These are phyloP conservation scores for Isoetes taiwanensis DNA, from an alignment of 75 land plant genomes.

Conservation along the genomic window DNA sequence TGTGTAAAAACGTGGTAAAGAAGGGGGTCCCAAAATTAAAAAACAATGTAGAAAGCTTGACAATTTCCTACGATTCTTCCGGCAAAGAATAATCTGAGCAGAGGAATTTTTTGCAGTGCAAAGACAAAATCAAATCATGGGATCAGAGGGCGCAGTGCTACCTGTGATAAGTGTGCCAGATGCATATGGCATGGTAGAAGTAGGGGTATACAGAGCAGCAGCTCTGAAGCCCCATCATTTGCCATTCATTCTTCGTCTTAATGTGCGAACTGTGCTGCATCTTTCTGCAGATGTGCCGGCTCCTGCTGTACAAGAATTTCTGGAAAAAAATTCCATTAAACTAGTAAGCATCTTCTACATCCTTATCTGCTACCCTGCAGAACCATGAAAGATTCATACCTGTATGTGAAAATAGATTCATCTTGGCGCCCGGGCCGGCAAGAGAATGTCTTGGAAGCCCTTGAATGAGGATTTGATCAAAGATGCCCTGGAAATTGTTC, in stretches of 20 bases:
- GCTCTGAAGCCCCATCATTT: constrained; percentile 15
- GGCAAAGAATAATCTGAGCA: no score
- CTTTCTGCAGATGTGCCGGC: constrained; percentile 17
- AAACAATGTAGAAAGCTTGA: no score
- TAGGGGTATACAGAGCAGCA: constrained; percentile 19
- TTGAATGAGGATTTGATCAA: constrained; percentile 23
- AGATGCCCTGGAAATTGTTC: constrained; percentile 23
- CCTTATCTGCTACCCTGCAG: neutral
- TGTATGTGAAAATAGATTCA: constrained; percentile 12
- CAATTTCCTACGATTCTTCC: no score
- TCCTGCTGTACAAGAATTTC: constrained; percentile 12
- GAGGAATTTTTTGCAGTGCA: no score
- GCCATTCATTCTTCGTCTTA: constrained; percentile 15
- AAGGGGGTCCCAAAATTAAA: no score
- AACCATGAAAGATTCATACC: no score
- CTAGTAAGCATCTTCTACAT: neutral
- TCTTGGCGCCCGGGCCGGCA: constrained; percentile 20
- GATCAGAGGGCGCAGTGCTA: neutral
- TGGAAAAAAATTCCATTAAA: neutral
- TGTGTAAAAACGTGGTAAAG: no score
- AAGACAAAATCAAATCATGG: no score
- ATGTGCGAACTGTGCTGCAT: constrained; percentile 18
- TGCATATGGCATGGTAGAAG: constrained; percentile 22
- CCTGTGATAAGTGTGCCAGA: constrained; percentile 23
- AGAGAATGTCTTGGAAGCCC: constrained; percentile 22